Conservation (phyloP, 305 asterid genomes). For the Fraxinus paxiana region DNA sequence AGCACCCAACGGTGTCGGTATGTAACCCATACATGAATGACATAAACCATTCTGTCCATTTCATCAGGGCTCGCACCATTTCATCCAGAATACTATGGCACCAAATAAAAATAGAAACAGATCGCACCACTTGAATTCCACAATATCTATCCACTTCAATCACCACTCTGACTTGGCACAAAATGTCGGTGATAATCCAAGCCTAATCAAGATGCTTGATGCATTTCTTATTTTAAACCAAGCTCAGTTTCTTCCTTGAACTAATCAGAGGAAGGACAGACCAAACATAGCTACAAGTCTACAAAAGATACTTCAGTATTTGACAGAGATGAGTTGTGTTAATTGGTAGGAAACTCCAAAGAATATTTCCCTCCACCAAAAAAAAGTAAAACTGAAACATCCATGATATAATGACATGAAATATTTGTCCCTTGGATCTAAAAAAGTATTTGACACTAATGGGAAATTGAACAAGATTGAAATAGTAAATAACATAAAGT, state of each 20-base stretch:
- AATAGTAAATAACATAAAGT: conserved; percentile 18
- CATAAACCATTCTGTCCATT: neutral
- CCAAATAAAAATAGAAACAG: neutral
- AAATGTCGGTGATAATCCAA: neutral
- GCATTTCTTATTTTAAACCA: neutral
- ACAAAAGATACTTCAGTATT: neutral
- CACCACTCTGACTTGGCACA: neutral
- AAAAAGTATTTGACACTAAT: neutral
- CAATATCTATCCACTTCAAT: neutral
- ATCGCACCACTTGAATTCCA: neutral
- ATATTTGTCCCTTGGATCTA: neutral
- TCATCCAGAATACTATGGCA: neutral
- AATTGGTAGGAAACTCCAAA: neutral
- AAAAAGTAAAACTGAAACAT: neutral
- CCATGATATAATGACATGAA: neutral
- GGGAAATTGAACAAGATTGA: neutral
- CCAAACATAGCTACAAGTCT: neutral
- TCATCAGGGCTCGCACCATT: neutral
- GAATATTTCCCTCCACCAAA: neutral
- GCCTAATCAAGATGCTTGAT: neutral
- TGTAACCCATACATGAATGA: neutral
- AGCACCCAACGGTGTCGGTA: neutral
- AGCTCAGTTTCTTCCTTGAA: neutral
- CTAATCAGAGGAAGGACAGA: neutral
- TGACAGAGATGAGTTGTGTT: neutral